phyloP scores from a whole-genome alignment of 805 yeast species.

The Hagleromyces aurorensis region DNA sequence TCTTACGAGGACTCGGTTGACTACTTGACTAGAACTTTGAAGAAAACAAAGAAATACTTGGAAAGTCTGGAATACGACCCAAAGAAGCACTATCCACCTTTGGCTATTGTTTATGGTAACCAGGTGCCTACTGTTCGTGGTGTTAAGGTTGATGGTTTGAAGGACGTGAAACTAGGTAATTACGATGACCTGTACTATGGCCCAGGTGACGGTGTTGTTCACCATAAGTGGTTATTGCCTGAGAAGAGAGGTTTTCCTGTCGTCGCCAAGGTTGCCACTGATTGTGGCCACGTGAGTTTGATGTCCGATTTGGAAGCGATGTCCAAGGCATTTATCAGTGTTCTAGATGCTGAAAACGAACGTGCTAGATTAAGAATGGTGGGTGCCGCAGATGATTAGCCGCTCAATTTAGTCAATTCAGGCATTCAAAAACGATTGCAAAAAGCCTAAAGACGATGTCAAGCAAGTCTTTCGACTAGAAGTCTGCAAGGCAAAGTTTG shows the following conservation, averaged over 20 bases:
- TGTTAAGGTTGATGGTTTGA: constrained; percentile 51
- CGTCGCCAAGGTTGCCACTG: constrained; percentile 56
- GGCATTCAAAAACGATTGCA: too few species aligned
- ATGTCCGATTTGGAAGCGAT: constrained; percentile 67
- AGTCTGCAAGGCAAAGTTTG: too few species aligned
- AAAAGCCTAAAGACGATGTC: too few species aligned
- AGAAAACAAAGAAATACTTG: constrained; percentile 49
- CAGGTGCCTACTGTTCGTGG: constrained; percentile 81
- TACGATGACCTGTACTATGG: constrained; percentile 76
- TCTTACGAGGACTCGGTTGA: constrained; percentile 48
- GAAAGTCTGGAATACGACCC: constrained; percentile 48
- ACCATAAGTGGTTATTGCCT: constrained; percentile 77
- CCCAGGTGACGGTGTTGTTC: constrained; percentile 90
- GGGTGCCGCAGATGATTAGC: too few species aligned
- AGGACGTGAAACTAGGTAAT: constrained; percentile 62
- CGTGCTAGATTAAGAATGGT: too few species aligned
- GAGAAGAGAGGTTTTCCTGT: constrained; percentile 64
- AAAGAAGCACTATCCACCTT: constrained; percentile 62
- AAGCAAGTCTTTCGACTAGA: too few species aligned
- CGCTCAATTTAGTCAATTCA: too few species aligned
- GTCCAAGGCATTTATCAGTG: constrained; percentile 61
- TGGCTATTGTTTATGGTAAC: constrained; percentile 76
- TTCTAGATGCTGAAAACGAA: constrained; percentile 48
- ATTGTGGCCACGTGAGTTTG: constrained; percentile 70
- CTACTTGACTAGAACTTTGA: constrained; percentile 56